These are phyloP conservation scores for Colletotrichum paranaense DNA, from an alignment of 2,329 filamentous ascomycete species.

Conservation along the genomic window DNA sequence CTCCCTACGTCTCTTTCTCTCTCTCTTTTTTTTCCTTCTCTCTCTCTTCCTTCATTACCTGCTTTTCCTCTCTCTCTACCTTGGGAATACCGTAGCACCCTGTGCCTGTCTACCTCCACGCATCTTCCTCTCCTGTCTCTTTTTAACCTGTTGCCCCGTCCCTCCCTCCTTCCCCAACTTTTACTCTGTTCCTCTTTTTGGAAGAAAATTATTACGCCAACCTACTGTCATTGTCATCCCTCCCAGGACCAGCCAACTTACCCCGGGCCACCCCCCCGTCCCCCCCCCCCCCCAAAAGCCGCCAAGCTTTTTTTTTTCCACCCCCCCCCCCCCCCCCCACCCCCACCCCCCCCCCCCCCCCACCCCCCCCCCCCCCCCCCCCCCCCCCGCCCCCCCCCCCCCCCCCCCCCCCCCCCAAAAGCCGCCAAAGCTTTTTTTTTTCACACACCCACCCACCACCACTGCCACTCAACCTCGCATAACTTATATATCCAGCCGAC, in stretches of 20 bases:
- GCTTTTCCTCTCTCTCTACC: slow-evolving; percentile 6
- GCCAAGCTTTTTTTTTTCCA: slow-evolving; percentile 22
- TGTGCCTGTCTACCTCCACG: neutral
- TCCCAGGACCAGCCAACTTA: slow-evolving; percentile 21
- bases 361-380: neutral
- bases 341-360: neutral
- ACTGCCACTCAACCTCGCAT: slow-evolving; percentile 15
- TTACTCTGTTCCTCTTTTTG: slow-evolving; percentile 30
- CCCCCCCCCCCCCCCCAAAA: slow-evolving; percentile 15
- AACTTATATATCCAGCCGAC: slow-evolving; percentile 26
- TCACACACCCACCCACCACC: slow-evolving; percentile 7
- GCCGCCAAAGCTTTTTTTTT: slow-evolving; percentile 27
- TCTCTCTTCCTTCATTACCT: slow-evolving; percentile 11
- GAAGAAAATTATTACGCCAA: slow-evolving; percentile 35
- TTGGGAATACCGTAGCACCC: neutral
- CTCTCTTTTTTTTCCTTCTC: slow-evolving; percentile 10
- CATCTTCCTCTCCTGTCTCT: slow-evolving; percentile 16
- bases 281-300: slow-evolving; percentile 25
- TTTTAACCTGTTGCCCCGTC: slow-evolving; percentile 37
- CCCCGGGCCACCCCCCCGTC: slow-evolving; percentile 23
- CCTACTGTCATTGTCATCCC: slow-evolving; percentile 33
- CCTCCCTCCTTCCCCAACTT: slow-evolving; percentile 21
- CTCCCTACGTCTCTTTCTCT: neutral
- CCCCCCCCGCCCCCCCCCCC: slow-evolving; percentile 1
- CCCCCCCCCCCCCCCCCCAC: slow-evolving; percentile 2